Base-by-base conservation (phyloP, 2,329 filamentous ascomycete genomes). In the Stemphylium beticola region DNA sequence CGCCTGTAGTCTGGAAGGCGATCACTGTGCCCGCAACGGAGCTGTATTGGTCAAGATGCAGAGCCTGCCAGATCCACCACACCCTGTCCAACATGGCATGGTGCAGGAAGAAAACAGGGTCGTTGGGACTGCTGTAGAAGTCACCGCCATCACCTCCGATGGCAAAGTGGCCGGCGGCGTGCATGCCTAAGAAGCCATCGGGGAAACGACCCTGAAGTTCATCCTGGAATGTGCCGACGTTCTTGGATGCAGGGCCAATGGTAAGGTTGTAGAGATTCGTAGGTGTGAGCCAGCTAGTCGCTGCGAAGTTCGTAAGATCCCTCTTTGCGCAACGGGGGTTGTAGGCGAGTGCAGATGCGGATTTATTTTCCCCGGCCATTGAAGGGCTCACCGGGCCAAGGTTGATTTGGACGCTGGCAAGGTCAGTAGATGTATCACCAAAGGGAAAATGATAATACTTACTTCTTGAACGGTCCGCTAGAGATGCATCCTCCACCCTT, bases 11-110 rank as follows among this genome's bases (percentile, higher is more conserved):
- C 57, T 56, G 46, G 79, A 78, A 48, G 76, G 69, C 9, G 80
- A 72, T 82, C 5, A 73, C 72, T 2, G 79, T 81, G 1, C 61
- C 62, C 12, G 61, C 57, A 11, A 65, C 40, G 0, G 56, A 54
- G 17, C 37, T 40, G 4, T 60, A 60, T n/a, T 64, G 56, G 14
- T 60, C 37, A 3, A 31, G 33, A 26, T 64, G 60, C 29, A 65
- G 24, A 22, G 58, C 62, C 65, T 82, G 79, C 80, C 80, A 82
- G 17, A 78, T 77, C 77, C 77, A 79, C 71, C 74, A 82, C 0
- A 77, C 67, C 4, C 76, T 69, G 61, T 82, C 80, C 18, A 82
- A 74, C 68, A 77, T 75, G 4, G 72, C 73, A 53, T 82, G 80
- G 56, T 82, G 79, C 36, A 79, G 67, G 61, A 72, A 82, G 66